A percentile compares a stretch with the other conserved stretches of the same genome.
Conservation (phyloP, 495 filamentous ascomycete species). For the Penicilliopsis zonata region DNA sequence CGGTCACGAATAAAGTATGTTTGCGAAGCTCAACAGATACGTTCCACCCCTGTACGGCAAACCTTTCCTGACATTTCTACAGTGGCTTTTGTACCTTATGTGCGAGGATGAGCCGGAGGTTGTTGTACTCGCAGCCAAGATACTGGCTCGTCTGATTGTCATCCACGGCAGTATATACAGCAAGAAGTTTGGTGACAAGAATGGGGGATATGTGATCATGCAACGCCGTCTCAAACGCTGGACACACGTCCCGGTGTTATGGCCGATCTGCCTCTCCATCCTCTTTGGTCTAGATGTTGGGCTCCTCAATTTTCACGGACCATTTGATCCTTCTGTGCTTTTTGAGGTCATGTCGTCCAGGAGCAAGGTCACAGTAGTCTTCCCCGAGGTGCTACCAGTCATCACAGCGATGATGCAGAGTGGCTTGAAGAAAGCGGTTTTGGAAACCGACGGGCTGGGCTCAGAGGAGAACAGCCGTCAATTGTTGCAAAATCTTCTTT, state of each 20-base stretch:
- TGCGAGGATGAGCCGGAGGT: conserved; percentile 78
- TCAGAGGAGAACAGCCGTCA: background rate
- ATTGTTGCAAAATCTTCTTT: conserved; percentile 5
- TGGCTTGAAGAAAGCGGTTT: conserved; percentile 46
- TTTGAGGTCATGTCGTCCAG: conserved; percentile 51
- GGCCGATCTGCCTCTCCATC: conserved; percentile 83
- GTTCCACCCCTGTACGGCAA: no score
- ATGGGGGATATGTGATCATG: conserved; percentile 77
- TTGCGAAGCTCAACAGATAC: conserved; percentile 5
- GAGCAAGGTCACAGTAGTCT: conserved; percentile 48
- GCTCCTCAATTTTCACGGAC: conserved; percentile 56
- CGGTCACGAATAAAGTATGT: conserved; percentile 89
- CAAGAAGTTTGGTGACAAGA: conserved; percentile 73
- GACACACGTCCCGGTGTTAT: conserved; percentile 78
- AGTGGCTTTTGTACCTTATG: conserved; percentile 94
- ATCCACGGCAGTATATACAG: conserved; percentile 68
- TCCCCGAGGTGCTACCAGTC: conserved; percentile 68
- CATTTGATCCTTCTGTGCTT: conserved; percentile 62
- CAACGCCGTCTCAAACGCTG: conserved; percentile 68
- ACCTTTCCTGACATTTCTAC: conserved; percentile 9
- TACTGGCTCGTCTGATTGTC: conserved; percentile 75
- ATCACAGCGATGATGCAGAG: conserved; percentile 82
- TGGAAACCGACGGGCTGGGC: conserved; percentile 3
- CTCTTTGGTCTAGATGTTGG: conserved; percentile 75
- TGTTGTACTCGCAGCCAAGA: conserved; percentile 69